Conservation (phyloP, 2,329 filamentous ascomycete genomes). For the Fonsecaea pedrosoi region DNA sequence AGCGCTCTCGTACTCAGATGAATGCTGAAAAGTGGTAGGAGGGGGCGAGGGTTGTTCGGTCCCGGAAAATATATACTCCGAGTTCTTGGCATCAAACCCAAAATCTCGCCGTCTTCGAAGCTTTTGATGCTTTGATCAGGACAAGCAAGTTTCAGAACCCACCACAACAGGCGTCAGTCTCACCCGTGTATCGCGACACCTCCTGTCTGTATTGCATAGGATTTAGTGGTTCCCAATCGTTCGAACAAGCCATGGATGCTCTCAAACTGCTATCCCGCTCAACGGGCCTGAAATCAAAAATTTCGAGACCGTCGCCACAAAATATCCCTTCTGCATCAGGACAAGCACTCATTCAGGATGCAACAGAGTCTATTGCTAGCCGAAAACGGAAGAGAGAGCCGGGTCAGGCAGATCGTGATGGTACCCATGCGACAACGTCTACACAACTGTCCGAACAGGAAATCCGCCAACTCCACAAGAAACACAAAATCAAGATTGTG, state of each 20-base stretch:
- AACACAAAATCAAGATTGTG: constrained; percentile 84
- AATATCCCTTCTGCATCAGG: constrained; percentile 49
- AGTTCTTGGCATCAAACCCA: not conserved
- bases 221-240: not conserved
- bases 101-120: not conserved
- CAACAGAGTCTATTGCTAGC: constrained; percentile 44
- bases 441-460: constrained; percentile 50
- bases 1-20: not conserved
- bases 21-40: not conserved
- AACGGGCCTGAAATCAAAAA: constrained; percentile 49
- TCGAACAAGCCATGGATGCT: constrained; percentile 51
- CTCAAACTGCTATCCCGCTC: constrained; percentile 55
- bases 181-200: not conserved
- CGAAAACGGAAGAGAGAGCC: constrained; percentile 47
- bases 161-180: not conserved
- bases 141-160: not conserved
- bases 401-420: constrained; percentile 39
- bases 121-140: not conserved
- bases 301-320: constrained; percentile 41
- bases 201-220: not conserved
- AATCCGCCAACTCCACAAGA: constrained; percentile 74
- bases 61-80: not conserved
- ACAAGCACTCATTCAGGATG: constrained; percentile 49
- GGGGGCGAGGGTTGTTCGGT: not conserved
- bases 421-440: not conserved